A percentile compares a stretch with the other conserved stretches of the same genome.
Evolutionary conservation across 257 asterid species (phyloP).

Genomic region (Cruciata laevipes): DNA sequence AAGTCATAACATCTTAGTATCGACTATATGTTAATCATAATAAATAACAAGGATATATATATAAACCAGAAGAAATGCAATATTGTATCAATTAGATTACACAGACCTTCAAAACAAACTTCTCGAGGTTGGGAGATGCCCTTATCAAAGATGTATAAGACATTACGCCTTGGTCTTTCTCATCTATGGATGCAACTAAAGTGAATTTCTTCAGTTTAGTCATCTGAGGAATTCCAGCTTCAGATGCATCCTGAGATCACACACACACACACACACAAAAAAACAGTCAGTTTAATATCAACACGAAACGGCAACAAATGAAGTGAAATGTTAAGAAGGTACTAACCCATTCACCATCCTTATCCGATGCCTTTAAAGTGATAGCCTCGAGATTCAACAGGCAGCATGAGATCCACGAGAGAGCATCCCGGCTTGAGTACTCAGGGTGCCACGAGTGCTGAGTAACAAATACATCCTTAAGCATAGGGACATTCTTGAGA

Average conservation of each 20-base stretch:
- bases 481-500: slow-evolving; percentile 39
- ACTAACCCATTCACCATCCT: neutral
- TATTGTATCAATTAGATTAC: too few species aligned
- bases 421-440: neutral
- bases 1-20: neutral
- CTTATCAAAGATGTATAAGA: neutral
- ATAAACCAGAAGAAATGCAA: too few species aligned
- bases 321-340: too few species aligned
- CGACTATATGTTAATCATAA: neutral
- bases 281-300: neutral
- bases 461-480: slow-evolving; percentile 27
- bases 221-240: neutral
- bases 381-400: neutral
- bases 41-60: too few species aligned
- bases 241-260: neutral
- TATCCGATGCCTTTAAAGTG: neutral
- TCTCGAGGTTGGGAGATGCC: neutral
- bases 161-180: neutral
- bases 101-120: neutral
- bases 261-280: neutral
- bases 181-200: neutral
- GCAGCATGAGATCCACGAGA: slow-evolving; percentile 7
- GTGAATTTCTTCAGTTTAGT: neutral
- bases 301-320: too few species aligned
- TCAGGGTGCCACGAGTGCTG: neutral